Evolutionary conservation across 768 basidiomycete genomes (phyloP), one percentile per base, ranked within the genome.

Genomic region (Leccinum disarticulatum): DNA sequence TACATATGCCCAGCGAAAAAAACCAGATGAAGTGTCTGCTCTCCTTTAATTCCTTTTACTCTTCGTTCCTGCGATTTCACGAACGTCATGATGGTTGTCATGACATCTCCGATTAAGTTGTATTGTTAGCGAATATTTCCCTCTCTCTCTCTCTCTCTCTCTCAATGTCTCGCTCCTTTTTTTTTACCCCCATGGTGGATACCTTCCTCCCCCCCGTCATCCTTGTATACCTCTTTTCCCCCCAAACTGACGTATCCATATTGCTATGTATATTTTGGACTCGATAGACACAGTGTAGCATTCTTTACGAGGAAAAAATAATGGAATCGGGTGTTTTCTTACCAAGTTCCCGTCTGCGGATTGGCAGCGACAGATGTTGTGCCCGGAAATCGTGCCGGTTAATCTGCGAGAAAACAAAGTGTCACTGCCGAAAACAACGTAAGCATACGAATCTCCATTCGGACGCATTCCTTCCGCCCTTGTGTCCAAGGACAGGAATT

Each of bases 111-210:
- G 9, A 28, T 59, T 55, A 31, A 61, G 58, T 49, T 72, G 73
- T 74, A 73, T 74, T 67, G 55, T 48, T 74, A 73, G 71, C 58
- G 30, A 25, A 47, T 35, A 51, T 33, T 9, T 22, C 22, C 22
- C 22, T 22, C 22, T 22, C 22, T 22, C 22, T 35, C 52, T 33
- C 4, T 31, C 31, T 49, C 41, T 22, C 47, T 52, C 41, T 48
- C 53, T 50, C n/a, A 14, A 62, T 33, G 25, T 28, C 49, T 27
- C 50, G 17, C 52, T 60, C 59, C 54, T 56, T 50, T 17, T 5
- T 14, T 25, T 38, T 59, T 17, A 17, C 55, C 28, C 49, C 43
- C 38, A 3, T 64, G 25, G 36, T 61, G 65, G 62, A 67, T 69
- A 69, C 67, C 69, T 41, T 13, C 35, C 41, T 58, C 31, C 31